Percentiles rank a stretch among this genome's conserved stretches.
These are phyloP conservation scores for Sclerotinia trifoliorum DNA, from an alignment of 2,329 filamentous ascomycete species.

Conservation along the genomic window DNA sequence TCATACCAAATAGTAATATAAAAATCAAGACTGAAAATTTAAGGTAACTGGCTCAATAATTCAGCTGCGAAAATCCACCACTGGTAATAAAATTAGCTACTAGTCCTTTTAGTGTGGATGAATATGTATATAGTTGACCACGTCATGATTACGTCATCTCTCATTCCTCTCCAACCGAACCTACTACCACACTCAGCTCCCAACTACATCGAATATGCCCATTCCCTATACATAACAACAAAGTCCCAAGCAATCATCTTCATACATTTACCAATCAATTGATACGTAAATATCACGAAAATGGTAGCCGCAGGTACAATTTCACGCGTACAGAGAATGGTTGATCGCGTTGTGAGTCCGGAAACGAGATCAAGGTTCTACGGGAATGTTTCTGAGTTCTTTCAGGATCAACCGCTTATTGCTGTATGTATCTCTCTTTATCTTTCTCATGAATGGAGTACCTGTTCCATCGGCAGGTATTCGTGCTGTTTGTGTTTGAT, in stretches of 20 bases:
- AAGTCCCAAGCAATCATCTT: neutral
- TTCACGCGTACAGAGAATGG: constrained; percentile 28
- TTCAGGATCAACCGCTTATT: constrained; percentile 63
- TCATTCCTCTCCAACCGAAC: neutral
- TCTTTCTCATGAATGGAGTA: neutral
- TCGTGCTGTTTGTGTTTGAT: neutral
- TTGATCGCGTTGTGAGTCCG: constrained; percentile 58
- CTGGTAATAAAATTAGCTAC: too few relatives aligned
- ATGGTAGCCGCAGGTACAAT: constrained; percentile 25
- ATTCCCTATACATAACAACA: neutral
- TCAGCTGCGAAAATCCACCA: too few relatives aligned
- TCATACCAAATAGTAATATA: too few relatives aligned
- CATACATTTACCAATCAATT: neutral
- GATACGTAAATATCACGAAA: neutral
- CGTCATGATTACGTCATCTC: constrained; percentile 4
- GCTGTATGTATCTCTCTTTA: constrained; percentile 52
- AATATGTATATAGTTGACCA: too few relatives aligned
- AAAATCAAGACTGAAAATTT: too few relatives aligned
- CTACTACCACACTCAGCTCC: neutral
- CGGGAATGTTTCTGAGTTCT: constrained; percentile 54
- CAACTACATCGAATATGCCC: neutral
- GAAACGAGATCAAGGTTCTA: constrained; percentile 58
- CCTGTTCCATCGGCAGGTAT: neutral
- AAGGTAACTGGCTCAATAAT: too few relatives aligned
- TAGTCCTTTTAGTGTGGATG: too few relatives aligned